A percentile compares a stretch with the other conserved stretches of the same genome.
These are phyloP conservation scores for Lantana camara DNA, from an alignment of 257 asterid genomes.

Conservation along the genomic window DNA sequence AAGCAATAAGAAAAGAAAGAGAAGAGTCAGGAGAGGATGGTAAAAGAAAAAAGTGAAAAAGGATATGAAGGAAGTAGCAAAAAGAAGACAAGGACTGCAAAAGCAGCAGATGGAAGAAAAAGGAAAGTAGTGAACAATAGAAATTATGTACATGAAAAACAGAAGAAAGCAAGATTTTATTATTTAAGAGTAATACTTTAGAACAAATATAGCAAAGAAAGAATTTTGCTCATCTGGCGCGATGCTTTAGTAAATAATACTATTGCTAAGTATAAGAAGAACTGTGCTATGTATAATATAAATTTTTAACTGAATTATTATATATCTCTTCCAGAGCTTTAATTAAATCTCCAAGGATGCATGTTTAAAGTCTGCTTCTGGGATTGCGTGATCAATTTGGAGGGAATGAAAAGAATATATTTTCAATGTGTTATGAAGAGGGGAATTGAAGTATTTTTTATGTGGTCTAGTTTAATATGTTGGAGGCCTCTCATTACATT, in stretches of 20 bases:
- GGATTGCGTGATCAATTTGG: slow-evolving; percentile 12
- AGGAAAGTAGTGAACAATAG: neutral
- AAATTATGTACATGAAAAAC: neutral
- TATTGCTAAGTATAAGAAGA: neutral
- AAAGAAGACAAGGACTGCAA: neutral
- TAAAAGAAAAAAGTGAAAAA: slow-evolving; percentile 1
- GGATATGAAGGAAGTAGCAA: neutral
- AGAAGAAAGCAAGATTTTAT: slow-evolving; percentile 1
- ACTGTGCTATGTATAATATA: neutral
- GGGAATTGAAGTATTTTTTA: no score
- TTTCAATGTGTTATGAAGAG: no score
- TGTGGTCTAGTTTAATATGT: neutral
- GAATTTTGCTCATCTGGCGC: neutral
- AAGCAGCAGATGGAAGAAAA: neutral
- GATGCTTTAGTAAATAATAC: neutral
- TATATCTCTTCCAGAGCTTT: slow-evolving; percentile 10
- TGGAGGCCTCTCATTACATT: neutral
- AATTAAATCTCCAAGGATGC: neutral
- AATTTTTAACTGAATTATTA: neutral
- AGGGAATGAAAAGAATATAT: no score
- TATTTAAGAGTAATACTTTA: neutral
- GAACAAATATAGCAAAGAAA: neutral
- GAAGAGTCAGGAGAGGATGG: neutral
- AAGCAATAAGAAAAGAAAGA: neutral
- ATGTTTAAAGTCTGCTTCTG: slow-evolving; percentile 1